Conservation (phyloP, 2,329 filamentous ascomycete genomes). For the Talaromyces sp. region DNA sequence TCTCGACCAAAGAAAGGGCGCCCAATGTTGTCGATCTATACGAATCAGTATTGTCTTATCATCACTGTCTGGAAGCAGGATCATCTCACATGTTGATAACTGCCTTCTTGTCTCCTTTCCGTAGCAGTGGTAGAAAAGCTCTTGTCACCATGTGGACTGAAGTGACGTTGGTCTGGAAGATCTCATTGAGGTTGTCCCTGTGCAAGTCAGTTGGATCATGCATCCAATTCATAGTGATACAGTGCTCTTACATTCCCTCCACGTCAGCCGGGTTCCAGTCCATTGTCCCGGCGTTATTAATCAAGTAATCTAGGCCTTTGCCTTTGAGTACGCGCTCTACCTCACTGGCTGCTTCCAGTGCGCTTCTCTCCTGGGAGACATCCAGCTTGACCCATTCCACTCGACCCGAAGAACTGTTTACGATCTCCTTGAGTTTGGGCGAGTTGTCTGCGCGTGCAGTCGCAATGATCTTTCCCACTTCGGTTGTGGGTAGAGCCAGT, state of each 20-base stretch:
- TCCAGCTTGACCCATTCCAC: conserved; percentile 44
- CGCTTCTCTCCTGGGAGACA: conserved; percentile 37
- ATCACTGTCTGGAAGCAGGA: background rate
- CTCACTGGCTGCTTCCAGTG: conserved; percentile 36
- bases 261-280: conserved; percentile 19
- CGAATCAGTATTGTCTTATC: background rate
- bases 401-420: conserved; percentile 36
- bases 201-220: background rate
- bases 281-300: conserved; percentile 49
- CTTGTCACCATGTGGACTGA: conserved; percentile 44
- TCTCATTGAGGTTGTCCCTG: conserved; percentile 42
- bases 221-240: background rate
- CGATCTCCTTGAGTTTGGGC: conserved; percentile 37
- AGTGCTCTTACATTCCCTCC: conserved; percentile 27
- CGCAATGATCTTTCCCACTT: conserved; percentile 48
- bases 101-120: conserved; percentile 45
- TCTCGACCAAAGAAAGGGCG: conserved; percentile 38
- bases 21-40: conserved; percentile 47
- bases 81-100: conserved; percentile 48
- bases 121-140: conserved; percentile 44
- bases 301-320: conserved; percentile 50
- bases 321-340: conserved; percentile 40
- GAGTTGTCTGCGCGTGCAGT: conserved; percentile 41
- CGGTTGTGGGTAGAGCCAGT: conserved; percentile 30
- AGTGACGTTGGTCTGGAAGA: conserved; percentile 48